Evolutionary conservation across 163 green algal species (phyloP).

Genomic region (Chlamydomonas reinhardtii): DNA sequence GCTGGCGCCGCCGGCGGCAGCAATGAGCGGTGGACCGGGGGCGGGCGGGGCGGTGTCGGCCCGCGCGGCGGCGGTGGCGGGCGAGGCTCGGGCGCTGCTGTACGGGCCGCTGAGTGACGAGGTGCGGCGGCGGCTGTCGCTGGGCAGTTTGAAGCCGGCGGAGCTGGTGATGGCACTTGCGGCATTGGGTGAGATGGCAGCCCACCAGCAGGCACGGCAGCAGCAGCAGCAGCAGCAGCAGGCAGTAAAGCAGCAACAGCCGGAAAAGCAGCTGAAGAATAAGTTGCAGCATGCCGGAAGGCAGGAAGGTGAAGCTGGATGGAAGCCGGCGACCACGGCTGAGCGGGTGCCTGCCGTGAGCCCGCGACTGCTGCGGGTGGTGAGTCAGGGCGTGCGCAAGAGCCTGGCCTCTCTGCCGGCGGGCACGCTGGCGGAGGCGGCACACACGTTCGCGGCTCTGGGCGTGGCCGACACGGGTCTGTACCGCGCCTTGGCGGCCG

Average conservation of each 20-base stretch:
- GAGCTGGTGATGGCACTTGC: constrained; percentile 26
- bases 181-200: constrained; percentile 24
- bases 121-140: constrained; percentile 21
- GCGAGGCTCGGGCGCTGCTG: constrained; percentile 15
- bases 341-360: not conserved
- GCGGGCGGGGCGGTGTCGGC: not conserved
- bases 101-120: constrained; percentile 21
- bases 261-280: not conserved
- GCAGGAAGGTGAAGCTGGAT: not conserved
- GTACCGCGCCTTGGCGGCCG: constrained; percentile 6
- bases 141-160: constrained; percentile 14
- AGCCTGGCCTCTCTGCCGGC: constrained; percentile 5
- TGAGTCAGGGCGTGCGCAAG: constrained; percentile 27
- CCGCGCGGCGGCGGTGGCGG: not conserved
- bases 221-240: not conserved
- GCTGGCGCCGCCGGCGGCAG: not conserved
- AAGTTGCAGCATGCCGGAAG: too few relatives aligned
- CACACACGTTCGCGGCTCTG: constrained; percentile 5
- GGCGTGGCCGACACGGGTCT: constrained; percentile 10
- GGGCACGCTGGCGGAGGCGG: constrained; percentile 14
- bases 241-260: not conserved
- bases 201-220: not conserved
- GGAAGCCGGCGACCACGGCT: too few relatives aligned
- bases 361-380: constrained; percentile 20
- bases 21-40: not conserved